Base-by-base conservation (phyloP, 2,329 filamentous ascomycete genomes). In the Bipolaris bicolor region DNA sequence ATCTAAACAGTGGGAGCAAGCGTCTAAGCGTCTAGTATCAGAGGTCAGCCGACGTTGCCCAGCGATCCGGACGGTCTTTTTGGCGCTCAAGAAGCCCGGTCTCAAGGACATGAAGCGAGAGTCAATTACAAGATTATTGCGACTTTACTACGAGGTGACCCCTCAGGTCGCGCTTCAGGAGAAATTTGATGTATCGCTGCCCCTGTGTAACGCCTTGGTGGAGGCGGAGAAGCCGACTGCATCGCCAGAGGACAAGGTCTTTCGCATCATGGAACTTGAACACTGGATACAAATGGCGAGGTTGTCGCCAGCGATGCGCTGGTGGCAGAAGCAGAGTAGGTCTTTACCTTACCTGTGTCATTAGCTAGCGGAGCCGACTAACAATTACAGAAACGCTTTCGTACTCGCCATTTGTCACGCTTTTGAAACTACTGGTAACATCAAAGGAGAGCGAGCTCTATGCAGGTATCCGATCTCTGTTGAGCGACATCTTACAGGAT, bases 131-230 rank as follows among this genome's bases (percentile, higher is more conserved):
- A 88, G 90, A 63, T 79, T 97, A 18, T 77, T 99, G 37, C 84
- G 87, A 15, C 82, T 93, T n/a, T 98, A 96, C 77, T 96, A 96
- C 72, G 88, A 93, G 71, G 83, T 90, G 2, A 83, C 92, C 7
- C 93, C 95, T 1, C 88, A 91, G 58, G 81, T 91, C 22, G 92
- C 92, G 1, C 81, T 96, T 13, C 88, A 89, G 62, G 90, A 92
- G 65, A 95, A 90, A 63, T 95, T 97, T 68, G 95, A 98, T 70
- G 89, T 96, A 3, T 95, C 94, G 0, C 80, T 89, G 0, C 83
- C 90, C 18, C 82, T 99, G 15, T 87, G 89, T 7, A 85, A 87
- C 57, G 84, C 88, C 1, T 79, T 98, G 44, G 81, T 84, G 54
- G 82, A 82, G 31, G 76, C 91, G 9, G 85, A 89, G 41, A 70